Conservation (phyloP, 106 monocot species). For the Acanthochlamys bracteata region DNA sequence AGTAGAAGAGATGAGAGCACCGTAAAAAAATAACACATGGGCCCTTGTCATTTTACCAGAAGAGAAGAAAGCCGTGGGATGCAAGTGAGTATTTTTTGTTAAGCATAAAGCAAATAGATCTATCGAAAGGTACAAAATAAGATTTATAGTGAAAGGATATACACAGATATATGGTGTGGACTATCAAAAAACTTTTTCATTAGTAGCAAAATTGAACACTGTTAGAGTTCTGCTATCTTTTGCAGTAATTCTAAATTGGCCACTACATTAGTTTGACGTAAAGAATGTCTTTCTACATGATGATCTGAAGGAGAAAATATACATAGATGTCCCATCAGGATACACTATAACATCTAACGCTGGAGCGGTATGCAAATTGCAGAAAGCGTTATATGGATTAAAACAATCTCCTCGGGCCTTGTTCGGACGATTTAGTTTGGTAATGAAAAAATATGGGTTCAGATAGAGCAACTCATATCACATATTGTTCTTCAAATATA, state of each 20-base stretch:
- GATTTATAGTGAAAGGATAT: not conserved
- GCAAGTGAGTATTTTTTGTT: not conserved
- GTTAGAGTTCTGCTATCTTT: not conserved
- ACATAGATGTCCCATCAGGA: not conserved
- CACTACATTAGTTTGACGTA: too few relatives aligned
- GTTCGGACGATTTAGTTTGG: constrained; percentile 8
- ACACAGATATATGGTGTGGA: constrained; percentile 10
- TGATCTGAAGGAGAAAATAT: too few relatives aligned
- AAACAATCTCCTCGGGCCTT: constrained; percentile 20
- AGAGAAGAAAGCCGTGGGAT: not conserved
- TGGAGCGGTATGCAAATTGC: constrained; percentile 7
- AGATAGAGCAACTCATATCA: constrained; percentile 5
- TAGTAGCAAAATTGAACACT: constrained; percentile 8
- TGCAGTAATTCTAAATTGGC: too few relatives aligned
- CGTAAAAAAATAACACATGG: constrained; percentile 9
- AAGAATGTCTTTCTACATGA: too few relatives aligned
- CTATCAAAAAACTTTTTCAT: constrained; percentile 9
- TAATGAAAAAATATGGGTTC: not conserved
- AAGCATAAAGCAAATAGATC: too few relatives aligned
- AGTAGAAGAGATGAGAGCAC: not conserved
- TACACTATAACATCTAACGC: not conserved
- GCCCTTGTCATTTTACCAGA: not conserved
- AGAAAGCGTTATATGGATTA: constrained; percentile 23
- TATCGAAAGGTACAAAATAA: constrained; percentile 4
- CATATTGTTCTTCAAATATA: constrained; percentile 7